These are phyloP conservation scores for Russula virescens DNA, from an alignment of 768 basidiomycete genomes.

Conservation along the genomic window DNA sequence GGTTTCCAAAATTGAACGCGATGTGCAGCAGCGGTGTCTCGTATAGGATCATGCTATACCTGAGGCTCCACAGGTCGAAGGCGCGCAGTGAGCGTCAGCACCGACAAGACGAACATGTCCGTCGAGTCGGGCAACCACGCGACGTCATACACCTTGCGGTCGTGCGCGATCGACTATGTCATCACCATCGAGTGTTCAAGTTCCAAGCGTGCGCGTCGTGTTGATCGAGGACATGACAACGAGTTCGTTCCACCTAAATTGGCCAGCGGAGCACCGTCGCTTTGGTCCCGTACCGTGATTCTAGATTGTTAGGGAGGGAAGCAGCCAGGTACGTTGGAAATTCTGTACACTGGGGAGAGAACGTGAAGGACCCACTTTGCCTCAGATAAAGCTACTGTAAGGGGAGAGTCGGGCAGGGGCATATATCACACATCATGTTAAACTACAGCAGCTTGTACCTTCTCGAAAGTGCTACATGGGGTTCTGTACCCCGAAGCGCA, in stretches of 20 bases:
- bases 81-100: constrained; percentile 91
- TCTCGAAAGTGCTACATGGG: too few species aligned
- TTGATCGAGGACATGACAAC: constrained; percentile 98
- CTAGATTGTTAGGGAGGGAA: constrained; percentile 52
- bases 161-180: constrained; percentile 96
- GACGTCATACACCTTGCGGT: constrained; percentile 93
- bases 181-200: constrained; percentile 90
- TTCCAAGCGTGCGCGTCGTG: constrained; percentile 99
- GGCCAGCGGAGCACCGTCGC: constrained; percentile 85
- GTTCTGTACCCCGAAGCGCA: too few species aligned
- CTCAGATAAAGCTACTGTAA: constrained; percentile 69
- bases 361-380: constrained; percentile 31
- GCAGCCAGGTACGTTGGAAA: neutral
- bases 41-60: constrained; percentile 97
- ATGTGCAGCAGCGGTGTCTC: constrained; percentile 86
- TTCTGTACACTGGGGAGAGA: constrained; percentile 7
- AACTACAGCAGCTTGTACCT: too few species aligned
- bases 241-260: constrained; percentile 94
- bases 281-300: constrained; percentile 90
- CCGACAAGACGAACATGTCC: constrained; percentile 99
- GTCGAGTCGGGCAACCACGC: constrained; percentile 96
- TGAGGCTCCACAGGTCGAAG: constrained; percentile 92
- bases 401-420: too few species aligned
- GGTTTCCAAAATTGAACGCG: too few species aligned
- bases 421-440: too few species aligned